Percentiles rank a stretch among this genome's conserved stretches.
Conservation (phyloP, 805 yeast genomes). For the Pachysolen tannophilus region DNA sequence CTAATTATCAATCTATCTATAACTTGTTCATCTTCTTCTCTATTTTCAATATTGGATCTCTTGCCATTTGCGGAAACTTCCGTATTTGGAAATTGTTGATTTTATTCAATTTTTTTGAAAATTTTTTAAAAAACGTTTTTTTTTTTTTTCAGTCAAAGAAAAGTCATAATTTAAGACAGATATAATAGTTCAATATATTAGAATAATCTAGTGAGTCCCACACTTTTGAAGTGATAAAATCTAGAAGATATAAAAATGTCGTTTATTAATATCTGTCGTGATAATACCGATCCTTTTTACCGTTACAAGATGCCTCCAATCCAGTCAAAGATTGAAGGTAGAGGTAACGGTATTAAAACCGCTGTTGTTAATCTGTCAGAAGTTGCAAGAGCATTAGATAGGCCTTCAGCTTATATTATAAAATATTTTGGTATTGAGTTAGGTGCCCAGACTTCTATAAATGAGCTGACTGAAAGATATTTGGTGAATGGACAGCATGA, state of each 20-base stretch:
- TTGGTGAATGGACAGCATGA: constrained; percentile 95
- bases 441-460: constrained; percentile 90
- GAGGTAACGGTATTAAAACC: constrained; percentile 98
- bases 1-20: too few species aligned
- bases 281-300: constrained; percentile 95
- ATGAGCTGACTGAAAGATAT: constrained; percentile 83
- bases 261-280: constrained; percentile 88
- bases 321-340: constrained; percentile 95
- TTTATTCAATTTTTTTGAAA: too few species aligned
- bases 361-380: constrained; percentile 85
- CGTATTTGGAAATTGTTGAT: too few species aligned
- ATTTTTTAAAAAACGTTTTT: too few species aligned
- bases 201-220: too few species aligned
- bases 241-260: constrained; percentile 56
- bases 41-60: too few species aligned
- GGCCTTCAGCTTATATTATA: constrained; percentile 88
- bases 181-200: too few species aligned
- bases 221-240: too few species aligned
- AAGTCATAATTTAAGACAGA: too few species aligned
- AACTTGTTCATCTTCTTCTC: too few species aligned
- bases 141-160: too few species aligned
- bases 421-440: constrained; percentile 94
- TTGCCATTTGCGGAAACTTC: too few species aligned
- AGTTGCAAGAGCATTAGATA: constrained; percentile 87
- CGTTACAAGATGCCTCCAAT: constrained; percentile 99